Percentiles rank a stretch among this genome's conserved stretches.
phyloP scores from a whole-genome alignment of 345 rosid species.

The Schrenkiella parvula region DNA sequence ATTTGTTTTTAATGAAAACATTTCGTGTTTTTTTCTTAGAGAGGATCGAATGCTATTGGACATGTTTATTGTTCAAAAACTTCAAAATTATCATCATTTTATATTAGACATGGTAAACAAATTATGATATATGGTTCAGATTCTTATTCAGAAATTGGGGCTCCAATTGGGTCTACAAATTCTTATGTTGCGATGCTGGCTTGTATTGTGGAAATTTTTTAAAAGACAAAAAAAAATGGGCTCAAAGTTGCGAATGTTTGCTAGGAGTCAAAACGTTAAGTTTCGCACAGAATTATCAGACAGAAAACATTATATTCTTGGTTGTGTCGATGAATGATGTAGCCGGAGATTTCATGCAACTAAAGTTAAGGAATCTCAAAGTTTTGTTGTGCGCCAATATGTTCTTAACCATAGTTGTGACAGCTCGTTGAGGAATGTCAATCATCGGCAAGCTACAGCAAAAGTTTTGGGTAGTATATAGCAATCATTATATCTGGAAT shows the following conservation, averaged over 20 bases:
- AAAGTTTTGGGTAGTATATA: too few relatives aligned
- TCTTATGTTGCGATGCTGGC: not conserved
- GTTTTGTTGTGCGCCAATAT: not conserved
- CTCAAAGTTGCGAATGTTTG: not conserved
- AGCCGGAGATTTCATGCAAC: not conserved
- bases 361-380: not conserved
- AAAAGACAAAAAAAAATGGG: not conserved
- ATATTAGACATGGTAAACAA: not conserved
- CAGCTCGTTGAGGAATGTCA: not conserved
- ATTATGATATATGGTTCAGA: too few relatives aligned
- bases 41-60: too few relatives aligned
- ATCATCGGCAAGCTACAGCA: too few relatives aligned
- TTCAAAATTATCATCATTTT: not conserved
- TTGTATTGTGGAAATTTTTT: not conserved
- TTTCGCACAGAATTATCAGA: not conserved
- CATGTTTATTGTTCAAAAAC: too few relatives aligned
- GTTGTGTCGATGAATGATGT: not conserved
- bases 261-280: not conserved
- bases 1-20: too few relatives aligned
- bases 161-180: not conserved
- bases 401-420: not conserved
- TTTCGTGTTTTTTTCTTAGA: not conserved
- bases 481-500: too few relatives aligned
- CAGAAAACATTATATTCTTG: rapidly evolving
- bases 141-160: too few relatives aligned